These are phyloP conservation scores for Solanum boliviense DNA, from an alignment of 257 asterid genomes.

Conservation along the genomic window DNA sequence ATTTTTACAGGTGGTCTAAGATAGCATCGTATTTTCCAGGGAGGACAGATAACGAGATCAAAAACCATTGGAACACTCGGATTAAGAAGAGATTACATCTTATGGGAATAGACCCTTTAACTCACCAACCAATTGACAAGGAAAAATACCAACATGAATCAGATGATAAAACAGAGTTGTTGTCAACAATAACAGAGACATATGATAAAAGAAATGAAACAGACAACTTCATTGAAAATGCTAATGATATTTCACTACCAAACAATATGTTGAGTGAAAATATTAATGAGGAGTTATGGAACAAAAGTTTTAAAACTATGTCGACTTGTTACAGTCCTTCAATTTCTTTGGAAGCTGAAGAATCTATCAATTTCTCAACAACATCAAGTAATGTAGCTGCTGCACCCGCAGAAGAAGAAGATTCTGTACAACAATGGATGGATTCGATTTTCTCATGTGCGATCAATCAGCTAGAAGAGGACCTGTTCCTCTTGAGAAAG, in stretches of 20 bases:
- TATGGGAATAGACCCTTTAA: conserved; percentile 35
- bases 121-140: conserved; percentile 18
- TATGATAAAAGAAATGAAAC: background rate
- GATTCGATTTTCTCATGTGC: conserved; percentile 44
- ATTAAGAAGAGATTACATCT: conserved; percentile 53
- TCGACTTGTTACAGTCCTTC: conserved; percentile 13
- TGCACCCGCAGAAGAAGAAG: conserved; percentile 4
- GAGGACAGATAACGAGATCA: conserved; percentile 60
- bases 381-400: conserved; percentile 3
- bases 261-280: conserved; percentile 4
- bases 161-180: background rate
- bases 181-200: background rate
- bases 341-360: conserved; percentile 13
- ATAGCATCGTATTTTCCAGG: conserved; percentile 67
- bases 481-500: conserved; percentile 1
- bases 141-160: background rate
- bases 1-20: conserved; percentile 52
- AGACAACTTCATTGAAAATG: background rate
- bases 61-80: conserved; percentile 67
- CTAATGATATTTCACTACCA: background rate
- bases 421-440: conserved; percentile 14
- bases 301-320: background rate
- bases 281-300: conserved; percentile 14
- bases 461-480: conserved; percentile 23
- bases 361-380: conserved; percentile 17